Evolutionary conservation across 2,329 filamentous ascomycete genomes (phyloP).

Genomic region (Sarocladium oryzae): DNA sequence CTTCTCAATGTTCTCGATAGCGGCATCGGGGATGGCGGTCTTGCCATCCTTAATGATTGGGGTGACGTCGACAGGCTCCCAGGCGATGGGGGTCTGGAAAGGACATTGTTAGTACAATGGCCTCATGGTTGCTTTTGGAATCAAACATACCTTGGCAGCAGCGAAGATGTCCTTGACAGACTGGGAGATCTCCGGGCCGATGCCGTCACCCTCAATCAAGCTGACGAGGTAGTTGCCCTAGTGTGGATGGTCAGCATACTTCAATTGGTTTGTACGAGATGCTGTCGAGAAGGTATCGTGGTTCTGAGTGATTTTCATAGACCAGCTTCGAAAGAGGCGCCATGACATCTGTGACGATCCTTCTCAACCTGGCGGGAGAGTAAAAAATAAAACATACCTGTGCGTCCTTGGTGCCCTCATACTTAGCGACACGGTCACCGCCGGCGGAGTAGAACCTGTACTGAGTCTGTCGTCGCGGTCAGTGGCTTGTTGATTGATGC

Average conservation of each 20-base stretch:
- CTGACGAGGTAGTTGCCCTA: slow-evolving; percentile 94
- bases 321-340: slow-evolving; percentile 10
- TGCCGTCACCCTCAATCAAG: slow-evolving; percentile 97
- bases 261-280: not conserved
- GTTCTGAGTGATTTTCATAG: slow-evolving; percentile 36
- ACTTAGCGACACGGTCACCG: slow-evolving; percentile 74
- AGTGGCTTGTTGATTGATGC: slow-evolving; percentile 7
- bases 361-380: too few species aligned
- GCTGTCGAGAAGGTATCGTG: too few species aligned
- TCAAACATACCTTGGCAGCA: slow-evolving; percentile 75
- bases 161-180: slow-evolving; percentile 98
- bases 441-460: slow-evolving; percentile 55
- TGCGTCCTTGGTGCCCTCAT: slow-evolving; percentile 81
- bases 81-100: slow-evolving; percentile 75
- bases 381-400: too few species aligned
- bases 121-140: slow-evolving; percentile 9
- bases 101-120: slow-evolving; percentile 18
- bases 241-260: slow-evolving; percentile 11
- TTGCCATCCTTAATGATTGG: slow-evolving; percentile 90
- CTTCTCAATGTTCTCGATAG: slow-evolving; percentile 86
- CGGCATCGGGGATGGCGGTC: slow-evolving; percentile 87
- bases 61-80: slow-evolving; percentile 96
- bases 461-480: slow-evolving; percentile 33
- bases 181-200: slow-evolving; percentile 94
- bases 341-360: not conserved